Percentiles rank a stretch among this genome's conserved stretches.
Evolutionary conservation across 202 grass and related monocot species (phyloP).

Genomic region (Setaria italica): DNA sequence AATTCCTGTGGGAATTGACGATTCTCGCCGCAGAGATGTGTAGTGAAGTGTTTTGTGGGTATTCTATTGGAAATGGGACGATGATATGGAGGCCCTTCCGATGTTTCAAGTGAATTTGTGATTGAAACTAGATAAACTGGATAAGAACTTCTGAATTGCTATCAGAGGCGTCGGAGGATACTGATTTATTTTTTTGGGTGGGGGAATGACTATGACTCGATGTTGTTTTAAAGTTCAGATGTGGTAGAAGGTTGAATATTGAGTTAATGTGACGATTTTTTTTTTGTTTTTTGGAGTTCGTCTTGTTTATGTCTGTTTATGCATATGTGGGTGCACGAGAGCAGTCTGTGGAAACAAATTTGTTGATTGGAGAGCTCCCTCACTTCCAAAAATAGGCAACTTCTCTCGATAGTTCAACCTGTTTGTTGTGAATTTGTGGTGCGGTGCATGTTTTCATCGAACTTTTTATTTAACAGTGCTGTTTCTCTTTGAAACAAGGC

Average conservation of each 20-base stretch:
- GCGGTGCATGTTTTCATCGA: neutral
- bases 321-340: neutral
- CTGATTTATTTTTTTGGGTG: neutral
- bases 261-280: neutral
- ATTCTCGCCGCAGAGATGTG: neutral
- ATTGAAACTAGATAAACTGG: neutral
- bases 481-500: neutral
- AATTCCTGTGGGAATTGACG: neutral
- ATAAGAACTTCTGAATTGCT: neutral
- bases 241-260: neutral
- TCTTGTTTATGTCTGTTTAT: neutral
- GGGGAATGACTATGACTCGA: neutral
- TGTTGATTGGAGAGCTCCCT: neutral
- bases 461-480: neutral
- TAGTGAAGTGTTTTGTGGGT: neutral
- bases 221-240: slow-evolving; percentile 2
- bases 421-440: neutral
- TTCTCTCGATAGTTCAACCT: neutral
- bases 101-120: neutral
- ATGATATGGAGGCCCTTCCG: neutral
- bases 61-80: neutral
- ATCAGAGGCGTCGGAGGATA: neutral
- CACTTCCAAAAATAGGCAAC: neutral
- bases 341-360: neutral
- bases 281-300: neutral